Base-by-base conservation (phyloP, 306 rosid species). In the Prinsepia uniflora region DNA sequence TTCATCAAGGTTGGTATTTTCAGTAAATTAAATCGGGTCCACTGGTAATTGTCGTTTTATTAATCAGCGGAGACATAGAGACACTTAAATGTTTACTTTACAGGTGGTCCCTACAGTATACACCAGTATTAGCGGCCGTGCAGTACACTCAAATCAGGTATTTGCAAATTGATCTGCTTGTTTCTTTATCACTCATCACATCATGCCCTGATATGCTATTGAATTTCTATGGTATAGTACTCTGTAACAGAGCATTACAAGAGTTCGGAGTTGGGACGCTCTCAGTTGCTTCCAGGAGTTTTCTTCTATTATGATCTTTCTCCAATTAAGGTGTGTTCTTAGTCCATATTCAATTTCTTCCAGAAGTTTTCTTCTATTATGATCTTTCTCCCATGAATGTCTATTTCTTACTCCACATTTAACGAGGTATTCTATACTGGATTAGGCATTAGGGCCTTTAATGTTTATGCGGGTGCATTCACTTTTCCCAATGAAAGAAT, bases 61-160 rank as follows among this genome's bases (percentile, higher is more conserved):
- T 43, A 74, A 54, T 34, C 45, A 42, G 17, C 34, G 43, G 70
- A 40, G 52, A 55, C 67, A 18, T 76, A 57, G 67, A 55, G 65
- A 48, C 61, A 43, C 47, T 56, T 56, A 54, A 30, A 19, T 72
- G 18, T 59, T 10, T 48, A 10, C 65, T 44, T 72, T 72, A 81
- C 87, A 92, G 98, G 98, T 92, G 72, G 98, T 92, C 78, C 98
- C 98, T 72, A 86, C 98, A 17, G 72, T 81, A 81, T 92, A 89
- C 80, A 86, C 80, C 41, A 78, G 78, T 72, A 58, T 81, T 60
- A 79, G 89, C 78, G 98, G 98, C 9, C 92, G 70, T 73, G 82
- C 82, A 50, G 74, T 81, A 76, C 68, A 76, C 49, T 92, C 98
- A 52, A 92, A 92, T 83, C 98, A 92, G 98, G 98, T 92, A 89